Evolutionary conservation across 73 alveolate genomes (phyloP).

Genomic region (Uronychia binucleata): DNA sequence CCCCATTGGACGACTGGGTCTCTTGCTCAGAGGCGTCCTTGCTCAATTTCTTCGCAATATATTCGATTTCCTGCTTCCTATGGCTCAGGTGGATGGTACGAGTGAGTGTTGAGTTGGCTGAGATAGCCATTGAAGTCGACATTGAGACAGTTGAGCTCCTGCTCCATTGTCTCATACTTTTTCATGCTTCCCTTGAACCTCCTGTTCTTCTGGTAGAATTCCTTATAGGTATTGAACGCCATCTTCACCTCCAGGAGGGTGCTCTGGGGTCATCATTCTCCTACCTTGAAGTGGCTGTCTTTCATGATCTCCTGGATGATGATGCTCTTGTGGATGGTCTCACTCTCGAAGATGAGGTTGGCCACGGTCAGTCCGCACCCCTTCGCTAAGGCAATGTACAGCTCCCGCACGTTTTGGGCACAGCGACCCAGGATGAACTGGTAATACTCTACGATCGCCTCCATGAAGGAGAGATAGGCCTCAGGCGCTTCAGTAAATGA

Average conservation of each 20-base stretch:
- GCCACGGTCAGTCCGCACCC: neutral
- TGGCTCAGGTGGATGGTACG: neutral
- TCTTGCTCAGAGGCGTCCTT: neutral
- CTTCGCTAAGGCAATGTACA: neutral
- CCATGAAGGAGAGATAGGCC: neutral
- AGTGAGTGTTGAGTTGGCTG: neutral
- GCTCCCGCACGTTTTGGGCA: neutral
- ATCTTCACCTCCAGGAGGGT: neutral
- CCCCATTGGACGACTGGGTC: too few species aligned
- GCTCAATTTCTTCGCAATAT: neutral
- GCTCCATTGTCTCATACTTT: neutral
- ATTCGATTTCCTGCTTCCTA: neutral
- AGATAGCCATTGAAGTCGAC: neutral
- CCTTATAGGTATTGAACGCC: neutral
- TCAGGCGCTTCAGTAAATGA: neutral
- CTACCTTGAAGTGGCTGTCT: neutral
- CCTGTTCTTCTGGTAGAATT: neutral
- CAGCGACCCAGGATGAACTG: neutral
- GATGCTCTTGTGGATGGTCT: neutral
- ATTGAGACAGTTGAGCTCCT: neutral
- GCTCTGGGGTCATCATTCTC: neutral
- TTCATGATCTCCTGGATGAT: neutral
- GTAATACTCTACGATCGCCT: neutral
- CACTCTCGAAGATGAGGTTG: neutral
- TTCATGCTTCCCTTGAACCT: neutral